Percentiles rank a stretch among this genome's conserved stretches.
These are phyloP conservation scores for Musa schizocarpa DNA, from an alignment of 176 grass and related monocot species.

Conservation along the genomic window DNA sequence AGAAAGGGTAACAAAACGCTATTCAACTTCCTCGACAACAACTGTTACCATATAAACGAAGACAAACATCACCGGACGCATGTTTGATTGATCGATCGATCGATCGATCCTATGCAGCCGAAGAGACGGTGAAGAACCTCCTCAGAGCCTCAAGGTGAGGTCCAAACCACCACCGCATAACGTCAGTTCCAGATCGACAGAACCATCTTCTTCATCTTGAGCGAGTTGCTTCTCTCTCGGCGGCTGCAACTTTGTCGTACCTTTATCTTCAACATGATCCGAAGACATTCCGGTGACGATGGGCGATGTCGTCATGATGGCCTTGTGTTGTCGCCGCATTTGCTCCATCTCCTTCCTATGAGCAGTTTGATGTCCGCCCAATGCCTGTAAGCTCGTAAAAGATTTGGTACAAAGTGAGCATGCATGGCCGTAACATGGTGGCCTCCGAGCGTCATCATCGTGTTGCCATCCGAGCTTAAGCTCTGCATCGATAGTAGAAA, in stretches of 20 bases:
- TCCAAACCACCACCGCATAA: neutral
- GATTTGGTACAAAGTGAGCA: neutral
- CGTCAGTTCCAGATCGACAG: neutral
- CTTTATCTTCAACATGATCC: neutral
- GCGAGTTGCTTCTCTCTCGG: no score
- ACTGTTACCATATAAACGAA: no score
- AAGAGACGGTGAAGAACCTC: no score
- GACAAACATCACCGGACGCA: no score
- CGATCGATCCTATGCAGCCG: no score
- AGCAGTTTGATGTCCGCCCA: slow-evolving; percentile 8
- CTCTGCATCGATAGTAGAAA: neutral
- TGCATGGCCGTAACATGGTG: neutral
- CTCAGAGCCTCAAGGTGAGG: slow-evolving; percentile 3
- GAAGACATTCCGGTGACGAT: no score
- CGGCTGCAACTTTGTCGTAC: neutral
- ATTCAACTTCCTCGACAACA: no score
- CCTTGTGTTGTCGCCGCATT: neutral
- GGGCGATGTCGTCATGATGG: neutral
- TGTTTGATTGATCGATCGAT: no score
- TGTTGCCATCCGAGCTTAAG: neutral
- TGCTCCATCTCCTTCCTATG: slow-evolving; percentile 9
- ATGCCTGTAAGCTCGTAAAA: neutral
- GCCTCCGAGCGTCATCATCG: no score
- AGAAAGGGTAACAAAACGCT: no score
- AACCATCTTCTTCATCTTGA: no score